phyloP scores from a whole-genome alignment of 257 asterid species.

The Penstemon eatonii region DNA sequence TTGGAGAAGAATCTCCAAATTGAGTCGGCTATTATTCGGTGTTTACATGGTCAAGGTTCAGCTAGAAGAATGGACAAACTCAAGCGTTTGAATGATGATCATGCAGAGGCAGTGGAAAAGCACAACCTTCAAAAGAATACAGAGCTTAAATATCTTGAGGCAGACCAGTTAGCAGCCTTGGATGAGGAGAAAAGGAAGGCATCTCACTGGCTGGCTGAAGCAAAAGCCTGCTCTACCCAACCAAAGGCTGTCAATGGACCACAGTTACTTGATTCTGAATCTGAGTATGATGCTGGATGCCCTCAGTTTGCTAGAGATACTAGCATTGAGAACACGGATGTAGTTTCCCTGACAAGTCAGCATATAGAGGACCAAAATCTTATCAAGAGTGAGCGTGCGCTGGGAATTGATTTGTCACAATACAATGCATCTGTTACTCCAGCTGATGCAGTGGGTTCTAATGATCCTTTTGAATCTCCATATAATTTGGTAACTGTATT shows the following conservation, averaged over 20 bases:
- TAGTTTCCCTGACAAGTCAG: conserved; percentile 24
- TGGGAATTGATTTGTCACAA: conserved; percentile 20
- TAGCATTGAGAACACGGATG: conserved; percentile 16
- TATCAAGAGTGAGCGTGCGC: conserved; percentile 23
- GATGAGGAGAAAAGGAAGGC: conserved; percentile 42
- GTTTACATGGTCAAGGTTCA: conserved; percentile 32
- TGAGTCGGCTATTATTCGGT: conserved; percentile 40
- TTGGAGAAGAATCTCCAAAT: conserved; percentile 40
- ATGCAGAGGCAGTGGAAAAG: conserved; percentile 43
- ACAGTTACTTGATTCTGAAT: conserved; percentile 36
- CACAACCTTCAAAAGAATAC: conserved; percentile 35
- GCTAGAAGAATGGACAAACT: conserved; percentile 31
- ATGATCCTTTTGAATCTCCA: conserved; percentile 26
- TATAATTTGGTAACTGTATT: conserved; percentile 22
- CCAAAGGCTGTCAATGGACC: conserved; percentile 15
- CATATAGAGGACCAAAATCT: conserved; percentile 26
- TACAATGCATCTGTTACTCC: conserved; percentile 19
- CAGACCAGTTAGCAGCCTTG: conserved; percentile 42
- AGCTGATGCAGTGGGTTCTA: conserved; percentile 29
- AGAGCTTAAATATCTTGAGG: conserved; percentile 45
- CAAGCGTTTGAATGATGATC: conserved; percentile 36
- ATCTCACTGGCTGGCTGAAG: conserved; percentile 37
- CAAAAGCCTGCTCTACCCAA: conserved; percentile 23
- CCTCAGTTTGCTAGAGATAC: conserved; percentile 24
- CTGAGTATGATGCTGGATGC: conserved; percentile 32